Conservation (phyloP, 2,329 filamentous ascomycete genomes). For the Botrytis medusae region DNA sequence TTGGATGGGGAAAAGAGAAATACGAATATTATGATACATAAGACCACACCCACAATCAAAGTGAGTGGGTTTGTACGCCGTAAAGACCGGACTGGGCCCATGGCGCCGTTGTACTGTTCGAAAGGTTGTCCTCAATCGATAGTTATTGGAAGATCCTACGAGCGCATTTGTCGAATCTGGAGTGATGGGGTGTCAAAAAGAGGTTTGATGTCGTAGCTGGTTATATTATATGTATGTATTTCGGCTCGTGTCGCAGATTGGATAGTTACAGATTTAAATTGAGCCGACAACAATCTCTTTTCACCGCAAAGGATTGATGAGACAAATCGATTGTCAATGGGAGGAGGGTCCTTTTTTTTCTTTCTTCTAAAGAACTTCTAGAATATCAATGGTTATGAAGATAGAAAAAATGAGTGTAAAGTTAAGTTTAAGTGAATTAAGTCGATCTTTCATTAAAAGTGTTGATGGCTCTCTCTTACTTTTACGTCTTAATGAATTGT, state of each 20-base stretch:
- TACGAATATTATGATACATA: slow-evolving; percentile 71
- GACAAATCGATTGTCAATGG: neutral
- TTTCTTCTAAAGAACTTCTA: neutral
- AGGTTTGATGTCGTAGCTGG: neutral
- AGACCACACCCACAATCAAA: slow-evolving; percentile 66
- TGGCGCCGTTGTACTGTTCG: slow-evolving; percentile 40
- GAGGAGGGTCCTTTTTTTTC: neutral
- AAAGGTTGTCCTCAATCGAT: slow-evolving; percentile 36
- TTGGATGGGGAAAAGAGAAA: slow-evolving; percentile 57
- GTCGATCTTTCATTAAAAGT: slow-evolving; percentile 1
- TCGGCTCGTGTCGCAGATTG: slow-evolving; percentile 12
- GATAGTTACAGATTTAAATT: slow-evolving; percentile 3
- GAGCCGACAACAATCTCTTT: neutral
- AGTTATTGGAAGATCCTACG: slow-evolving; percentile 16
- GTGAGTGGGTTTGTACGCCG: slow-evolving; percentile 79
- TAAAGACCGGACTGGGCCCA: slow-evolving; percentile 66
- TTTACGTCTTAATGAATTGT: neutral
- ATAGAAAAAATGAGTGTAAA: slow-evolving; percentile 10
- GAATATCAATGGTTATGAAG: neutral
- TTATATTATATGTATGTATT: neutral
- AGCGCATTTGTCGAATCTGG: slow-evolving; percentile 32
- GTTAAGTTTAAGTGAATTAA: slow-evolving; percentile 1
- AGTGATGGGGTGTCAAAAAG: neutral
- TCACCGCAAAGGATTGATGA: neutral
- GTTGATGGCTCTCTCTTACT: neutral